These are phyloP conservation scores for Hippophae gyantsensis DNA, from an alignment of 306 rosid genomes.

Conservation along the genomic window DNA sequence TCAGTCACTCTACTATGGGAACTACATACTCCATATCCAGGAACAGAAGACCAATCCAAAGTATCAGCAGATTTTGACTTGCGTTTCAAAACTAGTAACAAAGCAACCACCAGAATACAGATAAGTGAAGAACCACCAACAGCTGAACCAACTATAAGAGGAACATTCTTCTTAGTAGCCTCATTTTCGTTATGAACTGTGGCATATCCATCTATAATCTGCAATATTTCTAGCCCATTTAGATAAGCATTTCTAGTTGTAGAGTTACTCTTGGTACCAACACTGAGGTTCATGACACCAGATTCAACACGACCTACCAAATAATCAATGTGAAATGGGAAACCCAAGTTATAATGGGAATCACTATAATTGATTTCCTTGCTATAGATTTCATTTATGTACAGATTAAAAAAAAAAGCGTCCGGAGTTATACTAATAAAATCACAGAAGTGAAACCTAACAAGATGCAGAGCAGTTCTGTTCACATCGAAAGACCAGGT, in stretches of 20 bases:
- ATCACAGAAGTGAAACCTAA: constrained; percentile 38
- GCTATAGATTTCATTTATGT: constrained; percentile 7
- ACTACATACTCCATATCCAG: constrained; percentile 31
- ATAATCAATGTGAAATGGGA: constrained; percentile 20
- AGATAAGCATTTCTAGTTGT: constrained; percentile 9
- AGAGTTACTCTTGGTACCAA: background rate
- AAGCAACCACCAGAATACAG: constrained; percentile 10
- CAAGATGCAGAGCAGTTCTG: constrained; percentile 10
- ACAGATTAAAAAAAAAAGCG: background rate
- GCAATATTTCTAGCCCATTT: constrained; percentile 41
- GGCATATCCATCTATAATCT: constrained; percentile 9
- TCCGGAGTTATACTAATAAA: rapidly evolving
- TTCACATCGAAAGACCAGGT: constrained; percentile 24
- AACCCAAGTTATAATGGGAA: rapidly evolving
- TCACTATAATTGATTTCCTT: rapidly evolving
- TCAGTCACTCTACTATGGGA: constrained; percentile 24
- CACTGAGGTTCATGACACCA: constrained; percentile 18
- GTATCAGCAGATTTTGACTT: constrained; percentile 15
- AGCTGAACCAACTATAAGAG: constrained; percentile 17
- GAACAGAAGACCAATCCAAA: constrained; percentile 30
- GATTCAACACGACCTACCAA: constrained; percentile 17
- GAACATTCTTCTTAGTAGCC: background rate
- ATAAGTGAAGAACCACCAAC: constrained; percentile 25
- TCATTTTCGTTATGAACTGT: background rate
- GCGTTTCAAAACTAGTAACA: constrained; percentile 14